A percentile compares a stretch with the other conserved stretches of the same genome.
Evolutionary conservation across 495 filamentous ascomycete genomes (phyloP).

Genomic region (Tuber borchii): DNA sequence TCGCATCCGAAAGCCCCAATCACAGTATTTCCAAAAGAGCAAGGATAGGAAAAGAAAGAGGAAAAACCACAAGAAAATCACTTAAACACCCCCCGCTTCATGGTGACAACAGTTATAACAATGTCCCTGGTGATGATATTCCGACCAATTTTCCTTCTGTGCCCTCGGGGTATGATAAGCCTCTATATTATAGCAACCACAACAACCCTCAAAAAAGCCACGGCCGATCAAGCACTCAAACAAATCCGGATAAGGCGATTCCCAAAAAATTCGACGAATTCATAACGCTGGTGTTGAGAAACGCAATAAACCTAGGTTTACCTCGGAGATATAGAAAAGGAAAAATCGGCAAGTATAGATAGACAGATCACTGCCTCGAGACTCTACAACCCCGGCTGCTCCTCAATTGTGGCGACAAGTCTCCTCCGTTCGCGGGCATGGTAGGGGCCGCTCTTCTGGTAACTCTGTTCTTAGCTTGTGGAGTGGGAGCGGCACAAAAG

Average conservation of each 20-base stretch:
- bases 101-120: not conserved
- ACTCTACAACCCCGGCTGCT: not conserved
- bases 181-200: not conserved
- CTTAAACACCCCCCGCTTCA: not conserved
- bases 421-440: not conserved
- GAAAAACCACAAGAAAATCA: not conserved
- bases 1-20: not conserved
- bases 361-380: not conserved
- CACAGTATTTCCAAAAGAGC: not conserved
- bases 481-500: conserved; percentile 25
- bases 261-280: not conserved
- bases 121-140: not conserved
- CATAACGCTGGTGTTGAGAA: not conserved
- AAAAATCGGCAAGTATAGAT: too few species aligned
- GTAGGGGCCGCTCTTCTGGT: not conserved
- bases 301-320: not conserved
- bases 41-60: not conserved
- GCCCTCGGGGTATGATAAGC: not conserved
- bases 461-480: conserved; percentile 5
- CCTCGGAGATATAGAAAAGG: not conserved
- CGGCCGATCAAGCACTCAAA: not conserved
- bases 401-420: not conserved
- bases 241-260: not conserved
- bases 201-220: not conserved
- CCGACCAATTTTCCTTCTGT: not conserved